Percentiles rank a stretch among this genome's conserved stretches.
Conservation (phyloP, 257 asterid genomes). For the Solanum lignicaule region DNA sequence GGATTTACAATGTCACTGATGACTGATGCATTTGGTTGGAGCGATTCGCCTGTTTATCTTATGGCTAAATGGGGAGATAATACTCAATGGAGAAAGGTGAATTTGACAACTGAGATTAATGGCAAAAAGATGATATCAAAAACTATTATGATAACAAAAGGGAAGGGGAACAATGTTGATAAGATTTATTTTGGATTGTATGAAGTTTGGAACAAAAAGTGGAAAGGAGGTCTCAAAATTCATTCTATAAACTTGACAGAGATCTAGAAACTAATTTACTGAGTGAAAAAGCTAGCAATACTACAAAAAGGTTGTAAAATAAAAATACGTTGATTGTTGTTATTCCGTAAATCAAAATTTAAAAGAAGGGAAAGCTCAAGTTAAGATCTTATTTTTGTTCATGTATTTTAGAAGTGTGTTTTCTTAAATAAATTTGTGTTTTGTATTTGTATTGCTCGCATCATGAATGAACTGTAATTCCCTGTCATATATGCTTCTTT, state of each 20-base stretch:
- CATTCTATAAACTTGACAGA: neutral
- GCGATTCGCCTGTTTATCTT: too few relatives aligned
- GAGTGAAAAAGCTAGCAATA: neutral
- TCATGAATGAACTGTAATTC: neutral
- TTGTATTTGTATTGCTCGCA: neutral
- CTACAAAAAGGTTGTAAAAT: too few relatives aligned
- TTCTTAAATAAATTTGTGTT: neutral
- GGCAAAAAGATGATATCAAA: too few relatives aligned
- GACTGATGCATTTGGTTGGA: too few relatives aligned
- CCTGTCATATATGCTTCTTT: neutral
- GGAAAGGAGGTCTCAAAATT: neutral
- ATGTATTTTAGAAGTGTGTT: neutral
- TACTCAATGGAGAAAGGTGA: too few relatives aligned
- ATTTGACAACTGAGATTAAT: too few relatives aligned
- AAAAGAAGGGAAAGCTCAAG: neutral
- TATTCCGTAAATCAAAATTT: neutral
- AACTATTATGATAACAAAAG: too few relatives aligned
- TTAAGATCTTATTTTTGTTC: neutral
- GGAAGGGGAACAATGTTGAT: too few relatives aligned
- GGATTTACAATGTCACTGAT: too few relatives aligned
- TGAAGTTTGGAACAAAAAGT: too few relatives aligned
- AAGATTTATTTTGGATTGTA: too few relatives aligned
- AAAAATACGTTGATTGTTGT: accelerated
- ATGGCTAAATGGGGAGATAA: too few relatives aligned
- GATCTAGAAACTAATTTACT: neutral